Evolutionary conservation across 2,329 filamentous ascomycete species (phyloP).

Genomic region (Aspergillus melleus): DNA sequence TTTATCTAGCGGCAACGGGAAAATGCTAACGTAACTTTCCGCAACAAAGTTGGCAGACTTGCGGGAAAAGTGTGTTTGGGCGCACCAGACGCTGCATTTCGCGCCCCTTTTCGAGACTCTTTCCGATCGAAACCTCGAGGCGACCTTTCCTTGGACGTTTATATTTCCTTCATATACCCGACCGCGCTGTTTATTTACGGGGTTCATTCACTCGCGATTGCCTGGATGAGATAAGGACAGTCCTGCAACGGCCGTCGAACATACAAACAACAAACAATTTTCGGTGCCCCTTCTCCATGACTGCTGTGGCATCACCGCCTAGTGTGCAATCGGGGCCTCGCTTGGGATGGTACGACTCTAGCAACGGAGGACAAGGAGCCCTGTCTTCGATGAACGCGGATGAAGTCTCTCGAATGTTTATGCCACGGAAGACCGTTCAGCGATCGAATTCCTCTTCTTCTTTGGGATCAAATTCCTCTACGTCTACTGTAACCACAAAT

Average conservation of each 20-base stretch:
- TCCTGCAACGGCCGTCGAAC: constrained; percentile 9
- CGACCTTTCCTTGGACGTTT: not conserved
- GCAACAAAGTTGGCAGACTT: constrained; percentile 23
- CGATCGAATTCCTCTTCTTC: constrained; percentile 91
- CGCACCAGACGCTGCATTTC: constrained; percentile 8
- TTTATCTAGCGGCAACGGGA: constrained; percentile 23
- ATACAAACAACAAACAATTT: constrained; percentile 16
- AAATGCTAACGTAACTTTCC: constrained; percentile 36
- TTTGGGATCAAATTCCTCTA: constrained; percentile 63
- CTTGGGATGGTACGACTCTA: constrained; percentile 60
- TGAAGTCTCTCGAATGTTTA: constrained; percentile 83
- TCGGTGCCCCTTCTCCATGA: constrained; percentile 52
- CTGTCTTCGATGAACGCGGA: constrained; percentile 75
- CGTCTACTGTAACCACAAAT: constrained; percentile 39
- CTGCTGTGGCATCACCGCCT: constrained; percentile 65
- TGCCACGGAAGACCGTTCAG: constrained; percentile 82
- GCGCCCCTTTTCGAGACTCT: not conserved
- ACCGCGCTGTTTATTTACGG: constrained; percentile 5
- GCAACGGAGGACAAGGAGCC: constrained; percentile 60
- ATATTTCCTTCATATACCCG: not conserved
- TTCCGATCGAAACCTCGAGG: not conserved
- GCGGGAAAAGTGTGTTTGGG: constrained; percentile 6
- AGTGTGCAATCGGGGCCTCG: constrained; percentile 62
- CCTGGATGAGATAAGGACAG: constrained; percentile 14
- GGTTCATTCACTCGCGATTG: constrained; percentile 10